Conservation (phyloP, 768 basidiomycete species). For the Pulveroboletus sp. region DNA sequence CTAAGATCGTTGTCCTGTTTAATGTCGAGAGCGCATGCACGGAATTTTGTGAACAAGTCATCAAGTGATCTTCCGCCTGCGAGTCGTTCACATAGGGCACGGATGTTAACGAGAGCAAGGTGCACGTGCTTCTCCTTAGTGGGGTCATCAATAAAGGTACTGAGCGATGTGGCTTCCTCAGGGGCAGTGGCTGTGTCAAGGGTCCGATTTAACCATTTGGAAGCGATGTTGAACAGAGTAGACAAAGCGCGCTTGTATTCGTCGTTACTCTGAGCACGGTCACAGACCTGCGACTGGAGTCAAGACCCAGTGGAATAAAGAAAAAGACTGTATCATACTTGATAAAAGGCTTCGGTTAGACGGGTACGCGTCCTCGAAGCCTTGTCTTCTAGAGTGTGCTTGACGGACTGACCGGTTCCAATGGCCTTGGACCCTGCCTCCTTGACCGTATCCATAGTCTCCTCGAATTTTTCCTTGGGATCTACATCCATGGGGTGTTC, state of each 20-base stretch:
- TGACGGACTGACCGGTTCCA: slow-evolving; percentile 46
- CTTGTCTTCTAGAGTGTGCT: slow-evolving; percentile 42
- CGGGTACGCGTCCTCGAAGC: slow-evolving; percentile 40
- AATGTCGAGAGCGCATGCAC: slow-evolving; percentile 45
- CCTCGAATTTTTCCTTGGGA: slow-evolving; percentile 55
- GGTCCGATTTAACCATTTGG: slow-evolving; percentile 54
- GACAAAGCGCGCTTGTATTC: slow-evolving; percentile 56
- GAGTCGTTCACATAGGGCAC: slow-evolving; percentile 50
- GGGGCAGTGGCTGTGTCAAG: slow-evolving; percentile 48
- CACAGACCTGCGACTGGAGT: slow-evolving; percentile 46
- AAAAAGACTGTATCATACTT: slow-evolving; percentile 33
- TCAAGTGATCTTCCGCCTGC: slow-evolving; percentile 49
- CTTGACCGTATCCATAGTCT: slow-evolving; percentile 65
- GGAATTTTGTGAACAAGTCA: slow-evolving; percentile 41
- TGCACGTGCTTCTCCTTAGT: slow-evolving; percentile 61
- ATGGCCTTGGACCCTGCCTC: slow-evolving; percentile 55
- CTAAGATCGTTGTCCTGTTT: slow-evolving; percentile 53
- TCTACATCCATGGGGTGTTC: slow-evolving; percentile 40
- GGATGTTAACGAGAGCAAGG: slow-evolving; percentile 43
- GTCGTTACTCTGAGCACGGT: slow-evolving; percentile 60
- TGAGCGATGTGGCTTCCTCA: slow-evolving; percentile 44
- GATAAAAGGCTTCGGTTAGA: slow-evolving; percentile 50
- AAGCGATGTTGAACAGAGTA: slow-evolving; percentile 53
- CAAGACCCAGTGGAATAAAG: background rate
- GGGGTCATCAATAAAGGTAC: slow-evolving; percentile 58